A percentile compares a stretch with the other conserved stretches of the same genome.
Conservation (phyloP, 1,139 yeast species). For the Diutina catenulata region DNA sequence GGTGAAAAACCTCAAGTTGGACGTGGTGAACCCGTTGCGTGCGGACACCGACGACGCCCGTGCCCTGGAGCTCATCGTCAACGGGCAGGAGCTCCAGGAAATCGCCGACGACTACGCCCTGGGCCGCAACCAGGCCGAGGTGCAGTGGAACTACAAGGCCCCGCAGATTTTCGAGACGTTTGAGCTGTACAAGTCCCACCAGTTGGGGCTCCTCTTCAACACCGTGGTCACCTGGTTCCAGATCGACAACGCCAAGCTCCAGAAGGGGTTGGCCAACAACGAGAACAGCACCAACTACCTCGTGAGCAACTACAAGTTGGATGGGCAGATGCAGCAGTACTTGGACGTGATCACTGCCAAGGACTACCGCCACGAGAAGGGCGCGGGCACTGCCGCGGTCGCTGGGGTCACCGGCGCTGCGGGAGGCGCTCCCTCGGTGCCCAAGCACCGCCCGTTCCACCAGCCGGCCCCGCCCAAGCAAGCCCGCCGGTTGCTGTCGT, state of each 20-base stretch:
- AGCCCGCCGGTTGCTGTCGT: slow-evolving; percentile 2
- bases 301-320: slow-evolving; percentile 4
- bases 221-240: slow-evolving; percentile 4
- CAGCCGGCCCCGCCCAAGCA: neutral
- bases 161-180: slow-evolving; percentile 1
- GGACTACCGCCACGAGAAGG: neutral
- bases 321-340: slow-evolving; percentile 2
- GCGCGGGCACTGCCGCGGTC: too few species aligned
- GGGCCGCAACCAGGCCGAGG: neutral
- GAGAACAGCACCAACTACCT: slow-evolving; percentile 5
- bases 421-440: too few species aligned
- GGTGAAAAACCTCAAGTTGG: slow-evolving; percentile 4
- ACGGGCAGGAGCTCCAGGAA: neutral
- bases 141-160: slow-evolving; percentile 5
- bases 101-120: neutral
- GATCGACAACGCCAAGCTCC: slow-evolving; percentile 1
- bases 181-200: slow-evolving; percentile 2
- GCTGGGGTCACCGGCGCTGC: too few species aligned
- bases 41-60: neutral
- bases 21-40: neutral
- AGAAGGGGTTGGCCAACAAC: neutral
- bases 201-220: slow-evolving; percentile 1
- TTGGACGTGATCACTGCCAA: neutral
- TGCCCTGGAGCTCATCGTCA: neutral
- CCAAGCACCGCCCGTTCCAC: too few species aligned